Evolutionary conservation across 345 rosid genomes (phyloP).

Genomic region (Rhodomyrtus tomentosa): DNA sequence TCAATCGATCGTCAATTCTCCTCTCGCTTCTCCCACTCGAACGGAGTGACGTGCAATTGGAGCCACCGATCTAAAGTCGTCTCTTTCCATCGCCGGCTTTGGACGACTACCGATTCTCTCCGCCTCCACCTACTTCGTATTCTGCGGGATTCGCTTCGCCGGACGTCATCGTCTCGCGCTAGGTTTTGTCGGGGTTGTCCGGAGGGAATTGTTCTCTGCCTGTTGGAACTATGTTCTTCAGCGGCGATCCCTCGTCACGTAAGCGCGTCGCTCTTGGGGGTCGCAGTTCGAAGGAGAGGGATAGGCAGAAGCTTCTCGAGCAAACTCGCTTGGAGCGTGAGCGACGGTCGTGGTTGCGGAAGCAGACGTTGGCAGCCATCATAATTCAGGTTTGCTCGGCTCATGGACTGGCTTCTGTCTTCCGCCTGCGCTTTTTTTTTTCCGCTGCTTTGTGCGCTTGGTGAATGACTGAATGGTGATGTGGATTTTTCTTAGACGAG

Average conservation of each 20-base stretch:
- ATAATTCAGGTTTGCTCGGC: constrained; percentile 54
- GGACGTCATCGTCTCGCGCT: not conserved
- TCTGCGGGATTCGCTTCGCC: no score
- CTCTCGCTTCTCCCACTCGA: no score
- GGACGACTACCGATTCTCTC: not conserved
- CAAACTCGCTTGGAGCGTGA: constrained; percentile 89
- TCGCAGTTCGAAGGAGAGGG: constrained; percentile 94
- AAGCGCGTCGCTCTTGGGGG: constrained; percentile 99
- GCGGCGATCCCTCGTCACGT: constrained; percentile 87
- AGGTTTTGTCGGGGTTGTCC: not conserved
- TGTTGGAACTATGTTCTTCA: constrained; percentile 50
- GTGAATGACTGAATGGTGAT: not conserved
- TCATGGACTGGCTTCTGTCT: not conserved
- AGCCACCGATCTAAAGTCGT: no score
- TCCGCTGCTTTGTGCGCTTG: not conserved
- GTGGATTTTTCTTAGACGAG: not conserved
- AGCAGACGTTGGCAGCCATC: constrained; percentile 70
- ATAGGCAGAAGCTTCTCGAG: constrained; percentile 89
- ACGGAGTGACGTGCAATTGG: no score
- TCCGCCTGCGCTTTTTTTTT: not conserved
- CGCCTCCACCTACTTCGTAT: not conserved
- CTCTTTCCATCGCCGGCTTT: no score
- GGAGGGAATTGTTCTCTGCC: not conserved
- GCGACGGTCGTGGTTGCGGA: constrained; percentile 60
- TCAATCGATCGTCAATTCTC: not conserved